These are phyloP conservation scores for Elymus sibiricus DNA, from an alignment of 176 grass and related monocot genomes.

Conservation along the genomic window DNA sequence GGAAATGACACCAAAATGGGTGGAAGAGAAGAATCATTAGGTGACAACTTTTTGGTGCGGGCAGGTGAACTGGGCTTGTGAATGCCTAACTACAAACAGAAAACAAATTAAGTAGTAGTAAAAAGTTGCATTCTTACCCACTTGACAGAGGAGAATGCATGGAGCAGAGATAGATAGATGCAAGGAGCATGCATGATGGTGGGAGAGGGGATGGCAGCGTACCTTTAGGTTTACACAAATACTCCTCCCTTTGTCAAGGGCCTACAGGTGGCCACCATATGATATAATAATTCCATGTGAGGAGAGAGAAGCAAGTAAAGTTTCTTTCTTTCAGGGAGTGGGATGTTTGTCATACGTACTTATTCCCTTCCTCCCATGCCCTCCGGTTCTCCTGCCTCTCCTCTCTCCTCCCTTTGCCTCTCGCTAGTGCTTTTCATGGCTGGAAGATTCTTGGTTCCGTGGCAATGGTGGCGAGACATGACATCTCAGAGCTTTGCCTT, in stretches of 20 bases:
- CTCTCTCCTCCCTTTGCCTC: neutral
- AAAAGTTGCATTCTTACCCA: slow-evolving; percentile 41
- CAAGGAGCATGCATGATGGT: slow-evolving; percentile 40
- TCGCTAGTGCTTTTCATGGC: slow-evolving; percentile 62
- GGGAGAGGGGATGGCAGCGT: slow-evolving; percentile 16
- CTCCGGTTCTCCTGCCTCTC: slow-evolving; percentile 5
- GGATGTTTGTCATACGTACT: slow-evolving; percentile 57
- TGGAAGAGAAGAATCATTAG: slow-evolving; percentile 39
- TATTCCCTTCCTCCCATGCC: slow-evolving; percentile 47
- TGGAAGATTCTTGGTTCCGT: slow-evolving; percentile 59
- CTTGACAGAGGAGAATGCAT: slow-evolving; percentile 11
- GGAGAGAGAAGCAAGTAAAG: slow-evolving; percentile 18
- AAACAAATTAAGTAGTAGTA: slow-evolving; percentile 33
- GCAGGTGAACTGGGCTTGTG: slow-evolving; percentile 49
- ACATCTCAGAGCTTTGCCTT: slow-evolving; percentile 54
- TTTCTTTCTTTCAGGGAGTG: slow-evolving; percentile 32
- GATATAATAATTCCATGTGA: slow-evolving; percentile 53
- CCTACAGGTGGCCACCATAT: slow-evolving; percentile 42
- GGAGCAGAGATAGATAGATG: slow-evolving; percentile 26
- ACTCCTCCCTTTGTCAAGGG: too few relatives aligned
- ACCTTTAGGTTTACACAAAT: slow-evolving; percentile 39
- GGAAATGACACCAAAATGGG: slow-evolving; percentile 25
- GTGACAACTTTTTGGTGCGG: slow-evolving; percentile 41
- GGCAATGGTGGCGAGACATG: slow-evolving; percentile 51
- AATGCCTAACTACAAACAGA: slow-evolving; percentile 43